These are phyloP conservation scores for Yamagishiella unicocca DNA, from an alignment of 139 green algal species.

Conservation along the genomic window DNA sequence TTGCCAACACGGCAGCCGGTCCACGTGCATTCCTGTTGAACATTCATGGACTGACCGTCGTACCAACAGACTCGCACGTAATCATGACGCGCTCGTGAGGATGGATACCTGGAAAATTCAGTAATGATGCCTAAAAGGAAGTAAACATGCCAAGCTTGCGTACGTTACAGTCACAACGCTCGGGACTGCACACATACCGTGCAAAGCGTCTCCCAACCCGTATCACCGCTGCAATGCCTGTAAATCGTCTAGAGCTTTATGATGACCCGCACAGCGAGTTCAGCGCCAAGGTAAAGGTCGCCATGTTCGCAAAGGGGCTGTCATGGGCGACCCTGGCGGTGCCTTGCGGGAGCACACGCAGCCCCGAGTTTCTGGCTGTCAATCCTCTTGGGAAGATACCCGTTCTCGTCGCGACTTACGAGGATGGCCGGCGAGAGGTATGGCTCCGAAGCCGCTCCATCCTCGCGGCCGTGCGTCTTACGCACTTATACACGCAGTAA, in stretches of 20 bases:
- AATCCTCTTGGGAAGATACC: constrained; percentile 52
- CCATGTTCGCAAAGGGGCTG: constrained; percentile 12
- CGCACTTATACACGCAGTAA: neutral
- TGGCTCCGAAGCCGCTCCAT: neutral
- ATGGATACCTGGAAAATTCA: too few relatives aligned
- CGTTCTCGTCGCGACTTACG: constrained; percentile 7
- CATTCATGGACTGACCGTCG: too few relatives aligned
- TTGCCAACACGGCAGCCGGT: too few relatives aligned
- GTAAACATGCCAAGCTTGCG: too few relatives aligned
- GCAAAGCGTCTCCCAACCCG: too few relatives aligned
- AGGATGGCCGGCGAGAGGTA: neutral
- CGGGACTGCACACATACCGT: too few relatives aligned
- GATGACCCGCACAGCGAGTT: constrained; percentile 30
- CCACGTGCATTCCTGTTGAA: too few relatives aligned
- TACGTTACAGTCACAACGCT: too few relatives aligned
- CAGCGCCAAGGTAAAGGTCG: constrained; percentile 38
- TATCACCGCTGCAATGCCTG: too few relatives aligned
- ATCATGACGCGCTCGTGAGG: too few relatives aligned
- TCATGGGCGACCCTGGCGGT: neutral
- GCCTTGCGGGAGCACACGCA: constrained; percentile 6
- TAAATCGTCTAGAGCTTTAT: neutral
- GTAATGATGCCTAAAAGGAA: too few relatives aligned
- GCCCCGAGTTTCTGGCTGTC: neutral
- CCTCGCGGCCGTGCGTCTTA: neutral
- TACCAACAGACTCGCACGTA: too few relatives aligned